Evolutionary conservation across 2,329 filamentous ascomycete species (phyloP), one percentile per base, ranked within the genome.

Genomic region (Herpotrichia juniperi): DNA sequence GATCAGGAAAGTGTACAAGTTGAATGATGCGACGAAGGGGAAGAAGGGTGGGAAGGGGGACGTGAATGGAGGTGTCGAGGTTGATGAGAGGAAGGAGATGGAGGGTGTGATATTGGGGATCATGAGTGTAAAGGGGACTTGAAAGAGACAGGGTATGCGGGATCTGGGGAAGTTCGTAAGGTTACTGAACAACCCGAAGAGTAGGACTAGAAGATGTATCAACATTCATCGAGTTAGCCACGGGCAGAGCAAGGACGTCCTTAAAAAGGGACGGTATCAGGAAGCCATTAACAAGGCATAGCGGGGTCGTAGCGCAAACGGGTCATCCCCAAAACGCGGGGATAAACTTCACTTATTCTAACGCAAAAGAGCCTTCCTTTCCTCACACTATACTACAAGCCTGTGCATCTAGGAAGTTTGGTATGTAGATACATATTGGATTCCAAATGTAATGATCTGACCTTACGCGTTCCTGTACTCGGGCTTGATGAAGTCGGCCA

Each of bases 401-500:
- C 49, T 51, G 50, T 50, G 39, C 31, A 30, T 32, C 28, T n/a
- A 32, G 11, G 34, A 16, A 16, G 28, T 58, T 51, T 34, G 56
- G 54, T 58, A 50, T 64, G 67, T 68, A 66, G 59, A 69, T 69
- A 64, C 63, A 66, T 54, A 49, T 43, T 55, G 51, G 45, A 58
- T 49, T 61, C 57, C 59, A 58, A 42, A 39, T 47, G 16, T 53
- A 42, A 42, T 46, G 32, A 26, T 17, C 28, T 53, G 52, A 42
- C 42, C 56, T 61, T 69, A 73, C 56, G 54, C 71, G 73, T 93
- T 96, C 83, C 87, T 87, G 85, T 97, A 99, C 75, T 97, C 87
- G 56, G 93, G 91, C 85, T 90, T 92, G 80, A 99, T 87, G 79
- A 85, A 97, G 83, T 99, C 90, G 78, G 91, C 91, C 75, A 97